These are phyloP conservation scores for Lipomyces yamanashiensis DNA, from an alignment of 805 yeast genomes.

Conservation along the genomic window DNA sequence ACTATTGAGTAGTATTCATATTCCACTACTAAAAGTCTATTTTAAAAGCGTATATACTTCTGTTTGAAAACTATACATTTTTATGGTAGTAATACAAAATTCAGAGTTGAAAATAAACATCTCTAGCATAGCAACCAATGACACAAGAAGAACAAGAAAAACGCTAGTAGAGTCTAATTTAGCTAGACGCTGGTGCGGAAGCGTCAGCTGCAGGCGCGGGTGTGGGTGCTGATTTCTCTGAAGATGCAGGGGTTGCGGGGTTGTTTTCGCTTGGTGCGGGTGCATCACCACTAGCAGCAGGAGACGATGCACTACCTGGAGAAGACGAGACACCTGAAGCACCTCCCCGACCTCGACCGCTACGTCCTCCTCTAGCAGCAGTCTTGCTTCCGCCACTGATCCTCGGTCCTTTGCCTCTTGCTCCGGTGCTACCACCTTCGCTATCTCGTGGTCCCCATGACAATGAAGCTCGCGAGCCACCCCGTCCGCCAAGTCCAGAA, in stretches of 20 bases:
- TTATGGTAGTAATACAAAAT: no score
- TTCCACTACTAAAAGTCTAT: no score
- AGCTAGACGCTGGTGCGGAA: background rate
- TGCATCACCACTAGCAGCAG: background rate
- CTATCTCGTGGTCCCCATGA: conserved; percentile 1
- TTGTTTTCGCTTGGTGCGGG: background rate
- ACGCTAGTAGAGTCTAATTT: background rate
- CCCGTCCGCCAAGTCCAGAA: conserved; percentile 1
- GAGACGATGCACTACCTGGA: background rate
- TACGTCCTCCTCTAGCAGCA: conserved; percentile 12
- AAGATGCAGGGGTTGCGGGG: no score
- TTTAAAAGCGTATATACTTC: no score
- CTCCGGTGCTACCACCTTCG: background rate
- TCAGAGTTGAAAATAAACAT: no score
- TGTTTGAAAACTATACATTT: no score
- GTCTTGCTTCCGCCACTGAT: conserved; percentile 13
- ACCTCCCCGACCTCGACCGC: conserved; percentile 18
- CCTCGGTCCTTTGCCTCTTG: conserved; percentile 2
- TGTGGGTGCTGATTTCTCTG: background rate
- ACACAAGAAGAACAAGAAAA: no score
- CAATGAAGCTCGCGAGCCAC: conserved; percentile 2
- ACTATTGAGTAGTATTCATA: no score
- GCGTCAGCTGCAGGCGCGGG: conserved; percentile 3
- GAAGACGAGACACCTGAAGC: background rate
- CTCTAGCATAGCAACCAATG: no score